Evolutionary conservation across 2,329 filamentous ascomycete species (phyloP), one percentile per base, ranked within the genome.

Genomic region (Didymella keratinophila): DNA sequence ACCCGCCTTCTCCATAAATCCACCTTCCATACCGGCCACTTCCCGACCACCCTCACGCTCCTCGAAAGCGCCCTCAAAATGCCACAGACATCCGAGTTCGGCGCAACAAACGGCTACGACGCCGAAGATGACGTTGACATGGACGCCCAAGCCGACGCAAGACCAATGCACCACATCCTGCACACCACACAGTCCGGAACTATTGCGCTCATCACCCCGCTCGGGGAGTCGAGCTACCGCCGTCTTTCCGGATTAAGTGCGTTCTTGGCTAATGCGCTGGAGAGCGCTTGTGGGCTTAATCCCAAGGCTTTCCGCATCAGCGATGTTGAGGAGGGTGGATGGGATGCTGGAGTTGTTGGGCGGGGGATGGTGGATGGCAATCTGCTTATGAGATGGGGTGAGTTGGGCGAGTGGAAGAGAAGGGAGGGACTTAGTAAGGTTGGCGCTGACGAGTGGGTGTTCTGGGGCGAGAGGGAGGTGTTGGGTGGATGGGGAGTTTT

Each of bases 21-120:
- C 52, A 91, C 92, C 58, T 98, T 99, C 79, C 89, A 93, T 73
- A 88, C 91, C 0, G 93, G 92, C 36, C 91, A 97, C 76, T 85
- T 89, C 63, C 87, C 91, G 0, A 89, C 90, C 0, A 86, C 85
- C 36, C 89, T 93, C 66, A 87, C 89, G 20, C 86, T 97, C 47
- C 83, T 98, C 32, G 90, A 91, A 1, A 88, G 88, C 16, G 87
- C 86, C 4, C 76, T 86, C 46, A 81, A 80, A 16, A 74, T 83
- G 49, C 78, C 79, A 45, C 60, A 63, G 23, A 71, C 76, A 39
- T 69, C 64, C 51, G 66, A 68, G 7, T 68, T 72, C 25, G 53
- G 54, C 25, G 25, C 60, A 1, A 66, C 61, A 52, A 66, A 73
- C 66, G 67, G 78, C 65, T 63, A 76, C 64, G 51, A 46, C 5